Conservation (phyloP, 2,329 filamentous ascomycete genomes). For the Verticillium alfalfae region DNA sequence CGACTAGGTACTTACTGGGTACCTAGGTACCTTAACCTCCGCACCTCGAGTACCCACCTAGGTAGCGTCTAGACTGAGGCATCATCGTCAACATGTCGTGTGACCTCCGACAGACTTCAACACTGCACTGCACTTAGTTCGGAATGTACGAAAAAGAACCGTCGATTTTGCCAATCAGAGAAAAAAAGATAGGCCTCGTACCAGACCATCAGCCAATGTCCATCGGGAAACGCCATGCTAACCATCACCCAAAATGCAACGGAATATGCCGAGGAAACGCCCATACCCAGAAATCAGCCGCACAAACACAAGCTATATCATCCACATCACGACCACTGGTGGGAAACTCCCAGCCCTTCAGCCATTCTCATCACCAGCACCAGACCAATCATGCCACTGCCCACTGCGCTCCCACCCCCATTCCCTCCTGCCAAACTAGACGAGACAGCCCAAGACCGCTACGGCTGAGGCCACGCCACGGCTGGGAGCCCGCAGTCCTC, state of each 20-base stretch:
- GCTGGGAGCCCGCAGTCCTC: slow-evolving; percentile 13
- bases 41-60: too few species aligned
- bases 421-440: too few species aligned
- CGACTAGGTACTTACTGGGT: too few species aligned
- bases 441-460: neutral
- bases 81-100: too few species aligned
- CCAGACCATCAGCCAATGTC: too few species aligned
- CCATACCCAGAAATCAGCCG: neutral
- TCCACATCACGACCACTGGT: neutral
- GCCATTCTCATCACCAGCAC: neutral
- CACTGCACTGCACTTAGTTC: too few species aligned
- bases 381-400: neutral
- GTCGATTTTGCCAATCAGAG: too few species aligned
- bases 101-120: too few species aligned
- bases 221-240: neutral
- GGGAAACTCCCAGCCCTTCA: neutral
- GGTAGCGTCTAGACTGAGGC: too few species aligned
- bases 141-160: too few species aligned
- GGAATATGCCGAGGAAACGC: neutral
- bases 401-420: neutral
- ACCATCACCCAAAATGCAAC: neutral
- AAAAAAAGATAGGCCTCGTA: too few species aligned
- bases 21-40: too few species aligned
- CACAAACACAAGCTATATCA: neutral
- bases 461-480: neutral